Conservation (phyloP, 179 eudicot species). For the Beta corolliflora region DNA sequence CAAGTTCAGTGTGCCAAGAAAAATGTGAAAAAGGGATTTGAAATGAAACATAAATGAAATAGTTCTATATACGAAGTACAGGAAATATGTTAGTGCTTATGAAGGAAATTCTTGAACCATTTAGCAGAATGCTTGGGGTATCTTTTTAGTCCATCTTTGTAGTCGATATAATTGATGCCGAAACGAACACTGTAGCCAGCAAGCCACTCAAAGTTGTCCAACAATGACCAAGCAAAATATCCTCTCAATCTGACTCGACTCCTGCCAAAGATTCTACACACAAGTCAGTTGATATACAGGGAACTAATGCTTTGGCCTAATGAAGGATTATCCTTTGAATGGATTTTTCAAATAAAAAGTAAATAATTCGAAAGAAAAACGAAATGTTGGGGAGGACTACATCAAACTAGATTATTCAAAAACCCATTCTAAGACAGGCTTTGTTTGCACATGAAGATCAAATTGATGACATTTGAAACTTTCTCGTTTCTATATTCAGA, state of each 20-base stretch:
- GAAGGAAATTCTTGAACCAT: slow-evolving; percentile 43
- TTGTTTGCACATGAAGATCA: not conserved
- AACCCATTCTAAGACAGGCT: not conserved
- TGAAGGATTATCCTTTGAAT: too few relatives aligned
- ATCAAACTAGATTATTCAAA: not conserved
- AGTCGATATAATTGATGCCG: slow-evolving; percentile 39
- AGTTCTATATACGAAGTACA: not conserved
- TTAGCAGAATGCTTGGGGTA: slow-evolving; percentile 39
- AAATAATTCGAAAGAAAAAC: too few relatives aligned
- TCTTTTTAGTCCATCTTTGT: slow-evolving; percentile 30
- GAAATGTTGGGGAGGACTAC: not conserved
- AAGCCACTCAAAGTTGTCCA: slow-evolving; percentile 49
- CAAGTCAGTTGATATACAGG: not conserved
- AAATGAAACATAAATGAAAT: not conserved
- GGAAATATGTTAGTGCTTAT: slow-evolving; percentile 3
- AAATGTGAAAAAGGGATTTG: not conserved
- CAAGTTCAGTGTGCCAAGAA: slow-evolving; percentile 7
- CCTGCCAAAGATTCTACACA: slow-evolving; percentile 18
- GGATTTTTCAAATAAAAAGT: too few relatives aligned
- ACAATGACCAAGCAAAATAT: slow-evolving; percentile 43
- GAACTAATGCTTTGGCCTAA: too few relatives aligned
- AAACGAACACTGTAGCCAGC: slow-evolving; percentile 40
- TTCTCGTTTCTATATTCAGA: not conserved
- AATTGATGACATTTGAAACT: not conserved
- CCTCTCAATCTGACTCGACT: slow-evolving; percentile 32